phyloP scores from a whole-genome alignment of 169 alveolate species.

The Plasmodium gaboni region DNA sequence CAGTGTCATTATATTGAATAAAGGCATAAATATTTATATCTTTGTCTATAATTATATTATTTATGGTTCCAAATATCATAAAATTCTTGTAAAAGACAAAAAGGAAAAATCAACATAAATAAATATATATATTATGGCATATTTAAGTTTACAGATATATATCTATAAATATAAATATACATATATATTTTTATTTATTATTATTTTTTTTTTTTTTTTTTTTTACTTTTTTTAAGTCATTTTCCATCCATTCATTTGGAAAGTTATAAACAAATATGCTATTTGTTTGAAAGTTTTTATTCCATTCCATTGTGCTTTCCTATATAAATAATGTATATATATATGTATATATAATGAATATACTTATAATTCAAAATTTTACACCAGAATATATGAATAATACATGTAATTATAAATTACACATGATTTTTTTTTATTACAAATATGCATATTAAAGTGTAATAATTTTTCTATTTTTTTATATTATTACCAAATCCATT shows the following conservation, averaged over 20 bases:
- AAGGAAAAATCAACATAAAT: background rate
- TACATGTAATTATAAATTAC: too few relatives aligned
- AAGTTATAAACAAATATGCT: constrained; percentile 70
- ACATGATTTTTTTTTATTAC: background rate
- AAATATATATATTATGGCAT: background rate
- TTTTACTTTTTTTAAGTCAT: constrained; percentile 58
- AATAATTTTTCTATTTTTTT: background rate
- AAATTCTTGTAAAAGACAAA: constrained; percentile 8
- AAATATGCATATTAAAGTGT: background rate
- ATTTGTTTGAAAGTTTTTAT: constrained; percentile 42
- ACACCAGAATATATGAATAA: background rate
- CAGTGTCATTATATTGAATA: constrained; percentile 89
- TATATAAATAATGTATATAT: background rate
- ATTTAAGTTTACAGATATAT: background rate
- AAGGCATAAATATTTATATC: constrained; percentile 92
- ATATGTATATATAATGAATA: background rate
- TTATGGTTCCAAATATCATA: constrained; percentile 61
- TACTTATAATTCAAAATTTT: background rate
- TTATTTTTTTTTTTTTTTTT: background rate
- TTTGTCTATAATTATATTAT: constrained; percentile 56
- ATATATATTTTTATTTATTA: background rate
- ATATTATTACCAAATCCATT: constrained; percentile 2
- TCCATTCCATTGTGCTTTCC: constrained; percentile 65
- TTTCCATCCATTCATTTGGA: constrained; percentile 70
- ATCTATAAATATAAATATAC: background rate